A percentile compares a stretch with the other conserved stretches of the same genome.
Conservation (phyloP, 495 filamentous ascomycete species). For the Lasiosphaeria miniovina region DNA sequence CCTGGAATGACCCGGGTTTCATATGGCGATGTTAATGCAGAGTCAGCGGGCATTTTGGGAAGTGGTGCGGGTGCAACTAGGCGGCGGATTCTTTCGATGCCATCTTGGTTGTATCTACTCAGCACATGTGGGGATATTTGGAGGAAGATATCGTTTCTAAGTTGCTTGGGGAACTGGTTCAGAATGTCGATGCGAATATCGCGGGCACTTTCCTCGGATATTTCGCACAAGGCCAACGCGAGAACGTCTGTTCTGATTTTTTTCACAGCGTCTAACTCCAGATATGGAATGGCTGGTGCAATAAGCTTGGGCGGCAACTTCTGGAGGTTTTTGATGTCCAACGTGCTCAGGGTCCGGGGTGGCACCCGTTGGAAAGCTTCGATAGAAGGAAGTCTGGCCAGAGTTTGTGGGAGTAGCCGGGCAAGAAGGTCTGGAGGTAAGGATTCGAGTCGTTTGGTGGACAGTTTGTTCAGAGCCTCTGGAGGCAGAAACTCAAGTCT, state of each 20-base stretch:
- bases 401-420: not conserved
- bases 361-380: not conserved
- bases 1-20: no score
- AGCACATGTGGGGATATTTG: not conserved
- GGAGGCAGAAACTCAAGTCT: not conserved
- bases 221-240: not conserved
- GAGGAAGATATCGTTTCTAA: not conserved
- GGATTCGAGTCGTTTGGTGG: not conserved
- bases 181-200: not conserved
- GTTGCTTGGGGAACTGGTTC: not conserved
- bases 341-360: not conserved
- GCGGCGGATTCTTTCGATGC: not conserved
- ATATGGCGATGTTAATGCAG: not conserved
- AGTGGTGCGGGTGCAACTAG: no score
- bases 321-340: not conserved
- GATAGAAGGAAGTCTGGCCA: not conserved
- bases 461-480: constrained; percentile 2
- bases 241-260: not conserved
- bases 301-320: constrained; percentile 1
- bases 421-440: not conserved
- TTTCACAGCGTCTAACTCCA: not conserved
- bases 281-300: not conserved
- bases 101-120: not conserved
- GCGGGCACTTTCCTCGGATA: not conserved
- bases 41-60: no score